Evolutionary conservation across 2,329 filamentous ascomycete species (phyloP), one percentile per base, ranked within the genome.

Genomic region (Fusarium sp.): DNA sequence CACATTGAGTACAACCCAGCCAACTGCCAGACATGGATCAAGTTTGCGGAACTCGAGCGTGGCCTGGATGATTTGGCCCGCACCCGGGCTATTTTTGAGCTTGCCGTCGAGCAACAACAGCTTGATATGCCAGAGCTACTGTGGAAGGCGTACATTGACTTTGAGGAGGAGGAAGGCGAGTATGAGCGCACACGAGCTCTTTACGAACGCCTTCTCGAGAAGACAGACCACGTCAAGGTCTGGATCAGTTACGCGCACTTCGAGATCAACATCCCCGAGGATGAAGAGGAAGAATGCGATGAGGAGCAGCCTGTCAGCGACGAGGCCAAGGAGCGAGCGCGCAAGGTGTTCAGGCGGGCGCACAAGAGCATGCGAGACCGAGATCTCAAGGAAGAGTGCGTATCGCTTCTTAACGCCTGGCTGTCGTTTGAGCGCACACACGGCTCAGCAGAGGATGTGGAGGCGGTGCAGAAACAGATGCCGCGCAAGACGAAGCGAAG

Each of bases 241-340:
- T 99, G 96, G 96, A 97, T 96, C 79, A 95, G 92, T 78, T 99
- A 95, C 80, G 96, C 96, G n/a, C 92, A 96, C 78, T 98, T 99
- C 76, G 96, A 99, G 80, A 93, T 98, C 82, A 95, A 96, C 77
- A 90, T 97, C 0, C 93, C 94, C 42, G 94, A 97, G 58, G 87
- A 88, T 51, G 87, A 88, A 39, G 89, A 84, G 13, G 81, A 80
- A 6, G 81, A 82, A 11, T 84, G 84, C 5, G 88, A 87, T 20
- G 88, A 90, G 61, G 89, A 91, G 82, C 88, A 74, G 81, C 90
- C 80, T 4, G 87, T 97, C 74, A 93, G 91, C 79, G 93, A 96
- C 21, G 90, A 90, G 60, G 94, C 95, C 69, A 97, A 97, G 82
- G 80, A 82, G 15, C 89, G 94, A 45, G 94, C 95, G 6, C 89